Conservation (phyloP, 345 rosid species). For the Boechera stricta region DNA sequence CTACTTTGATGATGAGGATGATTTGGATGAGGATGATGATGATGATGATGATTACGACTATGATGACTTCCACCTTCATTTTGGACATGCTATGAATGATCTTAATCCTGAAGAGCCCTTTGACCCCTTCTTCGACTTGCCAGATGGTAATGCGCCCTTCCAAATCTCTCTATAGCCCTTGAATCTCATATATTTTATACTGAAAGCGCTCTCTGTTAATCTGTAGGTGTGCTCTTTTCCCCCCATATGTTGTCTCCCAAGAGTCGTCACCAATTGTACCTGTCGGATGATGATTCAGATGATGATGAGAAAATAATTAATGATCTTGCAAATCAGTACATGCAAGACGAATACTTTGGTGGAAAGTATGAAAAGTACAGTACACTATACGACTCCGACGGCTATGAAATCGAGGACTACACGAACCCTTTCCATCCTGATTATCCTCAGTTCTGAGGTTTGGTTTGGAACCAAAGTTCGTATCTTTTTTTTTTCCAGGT, state of each 20-base stretch:
- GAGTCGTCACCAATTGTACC: slow-evolving; percentile 17
- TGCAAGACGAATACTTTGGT: slow-evolving; percentile 20
- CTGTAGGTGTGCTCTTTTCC: slow-evolving; percentile 30
- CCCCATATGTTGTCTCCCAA: slow-evolving; percentile 34
- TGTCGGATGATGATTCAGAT: slow-evolving; percentile 22
- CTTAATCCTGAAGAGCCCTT: background rate
- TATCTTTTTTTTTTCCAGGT: background rate
- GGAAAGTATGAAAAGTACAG: slow-evolving; percentile 30
- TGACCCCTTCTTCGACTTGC: slow-evolving; percentile 42
- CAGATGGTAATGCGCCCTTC: slow-evolving; percentile 39
- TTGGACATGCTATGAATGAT: background rate
- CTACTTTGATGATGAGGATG: slow-evolving; percentile 22
- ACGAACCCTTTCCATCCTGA: slow-evolving; percentile 40
- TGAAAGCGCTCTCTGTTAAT: slow-evolving; percentile 16
- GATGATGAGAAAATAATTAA: background rate
- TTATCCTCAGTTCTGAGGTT: slow-evolving; percentile 11
- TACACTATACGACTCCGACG: slow-evolving; percentile 27
- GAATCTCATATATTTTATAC: slow-evolving; percentile 7
- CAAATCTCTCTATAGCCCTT: slow-evolving; percentile 3
- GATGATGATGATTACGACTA: slow-evolving; percentile 21
- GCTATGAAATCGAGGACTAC: slow-evolving; percentile 38
- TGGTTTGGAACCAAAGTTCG: slow-evolving; percentile 19
- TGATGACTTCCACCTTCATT: background rate
- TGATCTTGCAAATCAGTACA: background rate
- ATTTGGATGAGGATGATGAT: background rate